phyloP scores from a whole-genome alignment of 2,329 filamentous ascomycete genomes.

The Gremmenia infestans region DNA sequence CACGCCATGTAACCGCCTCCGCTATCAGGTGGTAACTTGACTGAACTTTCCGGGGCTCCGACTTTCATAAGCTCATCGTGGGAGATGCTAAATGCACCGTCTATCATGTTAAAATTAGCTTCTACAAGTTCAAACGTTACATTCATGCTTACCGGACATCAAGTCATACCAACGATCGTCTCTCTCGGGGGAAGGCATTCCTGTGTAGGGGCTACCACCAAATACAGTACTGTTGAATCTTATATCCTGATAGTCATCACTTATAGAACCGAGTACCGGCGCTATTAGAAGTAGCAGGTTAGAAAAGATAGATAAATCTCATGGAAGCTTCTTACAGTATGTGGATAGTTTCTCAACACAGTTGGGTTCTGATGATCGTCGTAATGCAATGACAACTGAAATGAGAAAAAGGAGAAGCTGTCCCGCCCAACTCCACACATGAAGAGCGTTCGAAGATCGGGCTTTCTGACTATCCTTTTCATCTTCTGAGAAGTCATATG shows the following conservation, averaged over 20 bases:
- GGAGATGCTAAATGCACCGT: not conserved
- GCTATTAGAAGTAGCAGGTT: not conserved
- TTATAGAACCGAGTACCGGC: not conserved
- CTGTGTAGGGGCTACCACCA: not conserved
- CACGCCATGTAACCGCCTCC: not conserved
- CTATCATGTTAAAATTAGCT: not conserved
- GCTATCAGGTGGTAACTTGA: not conserved
- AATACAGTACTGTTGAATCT: not conserved
- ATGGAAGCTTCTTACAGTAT: not conserved
- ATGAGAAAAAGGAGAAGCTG: not conserved
- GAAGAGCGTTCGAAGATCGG: not conserved
- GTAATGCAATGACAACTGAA: not conserved
- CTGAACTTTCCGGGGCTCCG: not conserved
- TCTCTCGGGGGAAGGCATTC: not conserved
- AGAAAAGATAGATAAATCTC: not conserved
- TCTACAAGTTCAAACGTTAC: not conserved
- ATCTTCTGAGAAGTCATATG: not conserved
- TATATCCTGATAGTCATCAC: not conserved
- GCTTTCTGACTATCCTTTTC: not conserved
- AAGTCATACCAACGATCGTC: not conserved
- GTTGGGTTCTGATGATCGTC: not conserved
- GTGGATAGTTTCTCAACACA: not conserved
- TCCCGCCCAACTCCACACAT: not conserved
- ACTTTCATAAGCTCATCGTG: not conserved
- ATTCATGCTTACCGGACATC: not conserved